Evolutionary conservation across 1,284 basidiomycete genomes (phyloP).

Genomic region (Sanguinoderma infundibulare): DNA sequence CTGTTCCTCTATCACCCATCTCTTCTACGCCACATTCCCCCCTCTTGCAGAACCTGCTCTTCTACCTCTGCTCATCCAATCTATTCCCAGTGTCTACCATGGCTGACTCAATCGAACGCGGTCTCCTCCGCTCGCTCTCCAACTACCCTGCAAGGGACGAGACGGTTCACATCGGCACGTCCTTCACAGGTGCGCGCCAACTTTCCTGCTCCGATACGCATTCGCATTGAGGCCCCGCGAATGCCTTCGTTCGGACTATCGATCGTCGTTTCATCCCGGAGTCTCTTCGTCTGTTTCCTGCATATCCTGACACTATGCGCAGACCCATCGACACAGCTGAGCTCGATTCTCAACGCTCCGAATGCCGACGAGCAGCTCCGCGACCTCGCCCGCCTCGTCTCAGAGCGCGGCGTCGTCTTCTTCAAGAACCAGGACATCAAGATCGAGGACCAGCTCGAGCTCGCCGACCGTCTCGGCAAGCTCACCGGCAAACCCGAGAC

Average conservation of each 20-base stretch:
- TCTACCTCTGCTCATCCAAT: background rate
- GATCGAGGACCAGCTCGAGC: slow-evolving; percentile 47
- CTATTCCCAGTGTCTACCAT: background rate
- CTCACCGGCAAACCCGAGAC: slow-evolving; percentile 60
- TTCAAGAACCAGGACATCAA: slow-evolving; percentile 62
- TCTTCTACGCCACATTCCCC: background rate
- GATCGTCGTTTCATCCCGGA: no score
- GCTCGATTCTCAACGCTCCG: slow-evolving; percentile 40
- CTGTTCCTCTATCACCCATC: background rate
- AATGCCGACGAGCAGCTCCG: slow-evolving; percentile 48
- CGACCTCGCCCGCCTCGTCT: slow-evolving; percentile 60
- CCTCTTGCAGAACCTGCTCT: background rate
- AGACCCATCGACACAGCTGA: slow-evolving; percentile 39
- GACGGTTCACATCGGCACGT: slow-evolving; percentile 43
- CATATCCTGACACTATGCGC: slow-evolving; percentile 8
- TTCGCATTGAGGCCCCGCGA: no score
- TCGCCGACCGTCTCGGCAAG: slow-evolving; percentile 55
- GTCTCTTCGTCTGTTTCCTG: background rate
- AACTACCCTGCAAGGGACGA: slow-evolving; percentile 15
- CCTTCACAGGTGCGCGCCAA: background rate
- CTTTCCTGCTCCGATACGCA: no score
- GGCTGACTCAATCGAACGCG: slow-evolving; percentile 1
- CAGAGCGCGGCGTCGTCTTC: slow-evolving; percentile 76
- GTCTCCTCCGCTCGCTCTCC: slow-evolving; percentile 8
- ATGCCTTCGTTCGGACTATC: no score